These are phyloP conservation scores for Mycena capillaripes DNA, from an alignment of 768 basidiomycete species.

Conservation along the genomic window DNA sequence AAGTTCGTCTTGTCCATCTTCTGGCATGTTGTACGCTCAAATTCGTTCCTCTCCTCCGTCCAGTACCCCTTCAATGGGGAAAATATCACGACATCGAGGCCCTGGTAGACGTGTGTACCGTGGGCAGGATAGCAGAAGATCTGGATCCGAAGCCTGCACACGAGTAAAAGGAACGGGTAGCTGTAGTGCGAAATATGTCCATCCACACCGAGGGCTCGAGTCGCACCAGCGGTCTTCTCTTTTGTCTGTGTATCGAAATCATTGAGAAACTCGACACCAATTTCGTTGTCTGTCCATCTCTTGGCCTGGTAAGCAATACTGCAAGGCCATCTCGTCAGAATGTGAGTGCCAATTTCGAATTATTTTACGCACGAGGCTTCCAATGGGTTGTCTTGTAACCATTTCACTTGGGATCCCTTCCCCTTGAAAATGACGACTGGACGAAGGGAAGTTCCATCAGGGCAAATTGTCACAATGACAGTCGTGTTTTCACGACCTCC, in stretches of 20 bases:
- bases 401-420: constrained; percentile 48
- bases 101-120: too few species aligned
- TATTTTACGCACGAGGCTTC: constrained; percentile 58
- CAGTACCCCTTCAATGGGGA: constrained; percentile 31
- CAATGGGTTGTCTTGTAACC: constrained; percentile 56
- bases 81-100: constrained; percentile 39
- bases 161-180: constrained; percentile 53
- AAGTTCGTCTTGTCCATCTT: constrained; percentile 48
- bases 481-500: constrained; percentile 52
- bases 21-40: constrained; percentile 27
- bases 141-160: constrained; percentile 50
- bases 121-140: constrained; percentile 63
- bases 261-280: constrained; percentile 54
- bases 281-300: constrained; percentile 54
- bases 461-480: constrained; percentile 52
- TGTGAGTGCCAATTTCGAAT: too few species aligned
- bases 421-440: constrained; percentile 60
- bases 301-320: constrained; percentile 51
- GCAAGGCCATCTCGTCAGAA: too few species aligned
- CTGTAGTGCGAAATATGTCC: constrained; percentile 62
- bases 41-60: constrained; percentile 34
- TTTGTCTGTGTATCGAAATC: constrained; percentile 56
- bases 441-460: constrained; percentile 51
- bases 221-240: constrained; percentile 47
- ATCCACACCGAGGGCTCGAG: constrained; percentile 56